These are phyloP conservation scores for Fragilaria radians DNA, from an alignment of 108 stramenopile species.

Conservation along the genomic window DNA sequence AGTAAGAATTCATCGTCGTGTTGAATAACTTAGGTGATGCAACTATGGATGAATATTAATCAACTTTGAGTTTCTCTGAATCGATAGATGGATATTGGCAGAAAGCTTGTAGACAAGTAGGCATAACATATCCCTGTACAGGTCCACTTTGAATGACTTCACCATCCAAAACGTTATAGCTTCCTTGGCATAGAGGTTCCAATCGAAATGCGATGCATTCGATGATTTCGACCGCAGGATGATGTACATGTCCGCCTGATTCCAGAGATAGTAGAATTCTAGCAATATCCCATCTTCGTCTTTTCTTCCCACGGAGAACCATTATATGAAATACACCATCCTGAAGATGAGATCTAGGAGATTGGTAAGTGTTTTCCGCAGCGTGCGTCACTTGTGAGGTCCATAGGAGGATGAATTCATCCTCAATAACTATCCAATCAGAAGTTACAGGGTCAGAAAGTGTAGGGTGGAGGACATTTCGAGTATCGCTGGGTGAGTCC, in stretches of 20 bases:
- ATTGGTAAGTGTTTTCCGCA: slow-evolving; percentile 43
- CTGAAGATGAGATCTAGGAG: slow-evolving; percentile 57
- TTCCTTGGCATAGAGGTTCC: slow-evolving; percentile 48
- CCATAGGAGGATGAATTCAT: slow-evolving; percentile 80
- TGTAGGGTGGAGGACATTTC: slow-evolving; percentile 32
- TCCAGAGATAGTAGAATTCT: slow-evolving; percentile 61
- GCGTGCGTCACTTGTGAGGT: slow-evolving; percentile 73
- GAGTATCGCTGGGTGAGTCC: not conserved
- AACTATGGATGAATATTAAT: too few species aligned
- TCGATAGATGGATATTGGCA: not conserved
- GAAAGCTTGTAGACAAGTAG: slow-evolving; percentile 40
- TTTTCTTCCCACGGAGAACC: slow-evolving; percentile 33
- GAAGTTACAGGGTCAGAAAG: slow-evolving; percentile 42
- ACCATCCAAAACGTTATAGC: slow-evolving; percentile 82
- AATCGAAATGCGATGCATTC: slow-evolving; percentile 74
- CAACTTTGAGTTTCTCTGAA: too few species aligned
- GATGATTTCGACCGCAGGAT: slow-evolving; percentile 48
- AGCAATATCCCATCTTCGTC: slow-evolving; percentile 38
- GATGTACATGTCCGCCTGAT: slow-evolving; percentile 57
- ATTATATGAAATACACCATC: slow-evolving; percentile 79
- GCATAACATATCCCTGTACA: slow-evolving; percentile 64
- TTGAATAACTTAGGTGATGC: too few species aligned
- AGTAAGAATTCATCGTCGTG: too few species aligned
- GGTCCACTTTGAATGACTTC: slow-evolving; percentile 79
- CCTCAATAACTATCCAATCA: slow-evolving; percentile 59